Base-by-base conservation (phyloP, 495 filamentous ascomycete genomes). In the Schizothecium vesticola region DNA sequence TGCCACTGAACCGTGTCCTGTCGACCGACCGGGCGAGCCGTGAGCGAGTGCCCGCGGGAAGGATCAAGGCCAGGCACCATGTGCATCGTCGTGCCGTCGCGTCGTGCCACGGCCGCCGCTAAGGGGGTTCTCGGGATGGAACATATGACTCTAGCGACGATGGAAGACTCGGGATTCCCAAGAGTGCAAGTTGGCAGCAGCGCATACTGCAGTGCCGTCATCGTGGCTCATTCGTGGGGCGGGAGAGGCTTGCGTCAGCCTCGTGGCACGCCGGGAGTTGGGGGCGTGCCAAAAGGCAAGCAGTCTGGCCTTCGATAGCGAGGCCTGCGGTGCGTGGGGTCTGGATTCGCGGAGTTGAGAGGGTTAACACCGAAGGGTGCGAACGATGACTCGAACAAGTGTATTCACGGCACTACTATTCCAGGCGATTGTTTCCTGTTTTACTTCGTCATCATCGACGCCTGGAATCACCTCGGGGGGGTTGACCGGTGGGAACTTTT, bases 181-280 rank as follows among this genome's bases (percentile, higher is more conserved):
- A n/a, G 43, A 51, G 16, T 8, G 16, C 43, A 2, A n/a, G 43
- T n/a, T 51, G 43, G 43, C 43, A 19, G 43, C 43, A 51, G 43
- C 43, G 7, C 43, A n/a, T 51, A 51, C 16, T 51, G 43, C 43
- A n/a, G 43, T 51, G 43, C 43, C 43, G 43, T 51, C 43, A 51
- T 51, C 43, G 43, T 51, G 43, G 43, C 43, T 51, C 43, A 61
- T 31, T 36, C 60, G 28, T 28, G 60, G 60, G 60, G 28, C 60
- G 60, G 26, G 60, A 31, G 60, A 22, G 60, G 60, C 60, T 61
- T 61, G 60, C 26, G 26, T 31, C 31, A 61, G 60, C 28, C 31
- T 31, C 60, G 60, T 61, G 60, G 28, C 28, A 61, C 60, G 28
- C 60, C 60, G 60, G 60, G 60, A 61, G 26, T 61, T 61, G 60